These are phyloP conservation scores for Amanita exitialis DNA, from an alignment of 768 basidiomycete species.

Conservation along the genomic window DNA sequence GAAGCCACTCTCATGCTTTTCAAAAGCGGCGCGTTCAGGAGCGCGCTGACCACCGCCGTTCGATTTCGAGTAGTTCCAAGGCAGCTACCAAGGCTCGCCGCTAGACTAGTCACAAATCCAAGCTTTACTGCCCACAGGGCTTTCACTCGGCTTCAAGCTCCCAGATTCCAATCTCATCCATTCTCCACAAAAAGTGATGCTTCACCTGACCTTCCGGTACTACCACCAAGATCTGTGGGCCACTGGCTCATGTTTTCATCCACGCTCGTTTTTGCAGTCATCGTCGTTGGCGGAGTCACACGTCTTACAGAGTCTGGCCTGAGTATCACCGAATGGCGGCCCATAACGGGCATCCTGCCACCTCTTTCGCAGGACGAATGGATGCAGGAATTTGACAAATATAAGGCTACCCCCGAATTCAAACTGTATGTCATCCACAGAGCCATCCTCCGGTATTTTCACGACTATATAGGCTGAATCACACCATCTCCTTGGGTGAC, in stretches of 20 bases:
- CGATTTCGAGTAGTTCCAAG: not conserved
- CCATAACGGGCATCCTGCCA: constrained; percentile 82
- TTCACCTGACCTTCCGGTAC: constrained; percentile 21
- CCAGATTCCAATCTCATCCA: not conserved
- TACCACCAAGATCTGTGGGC: constrained; percentile 63
- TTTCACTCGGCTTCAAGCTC: not conserved
- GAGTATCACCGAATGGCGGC: constrained; percentile 97
- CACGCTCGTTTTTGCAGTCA: constrained; percentile 79
- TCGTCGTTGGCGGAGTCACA: constrained; percentile 94
- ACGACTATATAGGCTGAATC: constrained; percentile 60
- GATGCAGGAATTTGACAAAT: constrained; percentile 87
- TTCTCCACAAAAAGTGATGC: not conserved
- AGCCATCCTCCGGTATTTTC: not conserved
- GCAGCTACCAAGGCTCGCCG: not conserved
- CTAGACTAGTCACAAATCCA: not conserved
- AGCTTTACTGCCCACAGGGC: not conserved
- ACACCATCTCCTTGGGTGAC: constrained; percentile 75
- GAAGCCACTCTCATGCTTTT: not conserved
- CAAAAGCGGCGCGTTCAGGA: constrained; percentile 7
- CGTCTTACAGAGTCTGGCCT: constrained; percentile 95
- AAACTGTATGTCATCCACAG: constrained; percentile 57
- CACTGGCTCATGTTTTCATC: constrained; percentile 84
- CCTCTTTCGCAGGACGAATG: constrained; percentile 72
- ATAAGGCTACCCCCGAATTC: constrained; percentile 92
- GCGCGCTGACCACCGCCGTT: not conserved